Percentiles rank a stretch among this genome's conserved stretches.
These are phyloP conservation scores for Sindora glabra DNA, from an alignment of 306 rosid genomes.

Conservation along the genomic window DNA sequence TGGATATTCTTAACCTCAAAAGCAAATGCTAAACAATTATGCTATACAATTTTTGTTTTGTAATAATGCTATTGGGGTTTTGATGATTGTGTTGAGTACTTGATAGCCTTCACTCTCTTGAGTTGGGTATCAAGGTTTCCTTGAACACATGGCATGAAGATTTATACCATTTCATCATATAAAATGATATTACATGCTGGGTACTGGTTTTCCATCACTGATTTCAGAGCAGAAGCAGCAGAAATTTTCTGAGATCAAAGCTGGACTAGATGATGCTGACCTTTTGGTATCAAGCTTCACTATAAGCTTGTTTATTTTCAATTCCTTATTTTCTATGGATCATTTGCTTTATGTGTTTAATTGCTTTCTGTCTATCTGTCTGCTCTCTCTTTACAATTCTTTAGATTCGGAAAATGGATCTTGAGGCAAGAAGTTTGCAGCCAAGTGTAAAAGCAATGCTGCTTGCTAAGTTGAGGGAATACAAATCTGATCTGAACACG, in stretches of 20 bases:
- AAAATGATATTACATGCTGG: neutral
- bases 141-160: constrained; percentile 4
- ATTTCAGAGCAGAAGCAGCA: constrained; percentile 73
- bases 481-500: constrained; percentile 71
- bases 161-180: neutral
- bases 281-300: constrained; percentile 45
- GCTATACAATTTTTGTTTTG: neutral
- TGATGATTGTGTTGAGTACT: neutral
- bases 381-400: too few relatives aligned
- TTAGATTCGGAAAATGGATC: constrained; percentile 92
- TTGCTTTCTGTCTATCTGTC: neutral
- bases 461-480: constrained; percentile 83
- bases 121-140: neutral
- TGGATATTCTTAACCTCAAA: neutral
- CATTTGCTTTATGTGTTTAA: neutral
- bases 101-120: neutral
- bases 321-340: neutral
- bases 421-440: constrained; percentile 84
- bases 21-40: too few relatives aligned
- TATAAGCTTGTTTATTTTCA: neutral
- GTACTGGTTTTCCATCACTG: constrained; percentile 8
- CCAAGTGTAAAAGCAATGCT: constrained; percentile 70
- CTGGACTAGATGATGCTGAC: constrained; percentile 72
- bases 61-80: neutral
- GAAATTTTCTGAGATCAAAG: constrained; percentile 57